Conservation (phyloP, 179 eudicot genomes). For the Kewa caespitosa region DNA sequence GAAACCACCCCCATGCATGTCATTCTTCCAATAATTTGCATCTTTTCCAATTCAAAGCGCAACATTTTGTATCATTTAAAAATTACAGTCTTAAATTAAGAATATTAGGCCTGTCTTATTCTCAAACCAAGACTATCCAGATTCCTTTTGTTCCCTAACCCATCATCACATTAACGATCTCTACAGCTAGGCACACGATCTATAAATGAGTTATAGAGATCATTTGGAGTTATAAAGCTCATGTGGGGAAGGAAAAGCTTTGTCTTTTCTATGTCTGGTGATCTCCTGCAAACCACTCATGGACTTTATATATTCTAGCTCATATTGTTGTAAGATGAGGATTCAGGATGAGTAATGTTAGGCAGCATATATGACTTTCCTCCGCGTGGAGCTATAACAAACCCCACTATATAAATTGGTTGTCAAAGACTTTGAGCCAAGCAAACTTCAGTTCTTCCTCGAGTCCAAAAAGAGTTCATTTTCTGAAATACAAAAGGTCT, state of each 20-base stretch:
- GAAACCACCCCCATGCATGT: no score
- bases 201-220: not conserved
- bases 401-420: not conserved
- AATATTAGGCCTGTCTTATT: no score
- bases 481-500: not conserved
- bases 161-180: not conserved
- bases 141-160: conserved; percentile 8
- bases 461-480: not conserved
- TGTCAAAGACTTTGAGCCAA: not conserved
- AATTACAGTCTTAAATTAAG: no score
- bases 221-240: no score
- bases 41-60: no score
- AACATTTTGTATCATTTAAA: no score
- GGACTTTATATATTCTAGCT: not conserved
- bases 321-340: not conserved
- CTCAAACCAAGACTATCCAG: conserved; percentile 1
- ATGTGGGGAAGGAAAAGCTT: not conserved
- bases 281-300: not conserved
- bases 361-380: not conserved
- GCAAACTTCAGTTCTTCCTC: not conserved
- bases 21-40: no score
- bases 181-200: conserved; percentile 1
- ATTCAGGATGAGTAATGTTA: conserved; percentile 4
- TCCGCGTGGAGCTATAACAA: not conserved
- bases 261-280: conserved; percentile 1